Evolutionary conservation across 495 filamentous ascomycete species (phyloP), one percentile per base, ranked within the genome.

Genomic region (Neurospora intermedia): DNA sequence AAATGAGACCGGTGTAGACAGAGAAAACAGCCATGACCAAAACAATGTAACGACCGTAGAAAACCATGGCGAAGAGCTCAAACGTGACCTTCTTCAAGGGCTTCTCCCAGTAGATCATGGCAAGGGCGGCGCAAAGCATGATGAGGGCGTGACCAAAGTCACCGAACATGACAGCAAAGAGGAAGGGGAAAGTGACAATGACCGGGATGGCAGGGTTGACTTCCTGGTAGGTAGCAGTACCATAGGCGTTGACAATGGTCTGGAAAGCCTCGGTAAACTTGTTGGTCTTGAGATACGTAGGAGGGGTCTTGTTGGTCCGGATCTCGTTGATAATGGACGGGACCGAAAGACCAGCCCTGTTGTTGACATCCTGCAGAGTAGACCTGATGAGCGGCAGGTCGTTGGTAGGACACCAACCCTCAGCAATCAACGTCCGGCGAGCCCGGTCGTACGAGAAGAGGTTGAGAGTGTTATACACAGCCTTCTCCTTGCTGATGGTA

Each of bases 161-260:
- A 80, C 96, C 96, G 77, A 98, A 98, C 96, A 98, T 98, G 86
- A 98, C 95, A 39, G 96, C 96, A 80, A 99, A 99, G 54, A 98
- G 84, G 84, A 99, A 98, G 15, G 96, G 96, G 81, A 99, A 98
- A 18, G 96, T 99, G 75, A 98, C 89, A 73, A 98, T 93, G 31
- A 96, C 95, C 27, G 94, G 94, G 38, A 98, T 84, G 71, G 93
- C 96, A 73, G 96, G 96, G 84, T 99, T 99, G 83, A 96, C 93
- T 84, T 99, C 96, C 71, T 91, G 90, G 81, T 99, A 99, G 78
- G 97, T 98, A 18, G 95, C 91, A 40, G 95, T 96, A 77, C 96
- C 96, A 80, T 99, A 99, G 69, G 96, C 95, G 77, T 98, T 94
- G 82, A 99, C 94, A 77, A 99, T 99, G 31, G 96, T 99, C 81